Evolutionary conservation across 176 grass and related monocot genomes (phyloP).

Genomic region (Hordeum marinum): DNA sequence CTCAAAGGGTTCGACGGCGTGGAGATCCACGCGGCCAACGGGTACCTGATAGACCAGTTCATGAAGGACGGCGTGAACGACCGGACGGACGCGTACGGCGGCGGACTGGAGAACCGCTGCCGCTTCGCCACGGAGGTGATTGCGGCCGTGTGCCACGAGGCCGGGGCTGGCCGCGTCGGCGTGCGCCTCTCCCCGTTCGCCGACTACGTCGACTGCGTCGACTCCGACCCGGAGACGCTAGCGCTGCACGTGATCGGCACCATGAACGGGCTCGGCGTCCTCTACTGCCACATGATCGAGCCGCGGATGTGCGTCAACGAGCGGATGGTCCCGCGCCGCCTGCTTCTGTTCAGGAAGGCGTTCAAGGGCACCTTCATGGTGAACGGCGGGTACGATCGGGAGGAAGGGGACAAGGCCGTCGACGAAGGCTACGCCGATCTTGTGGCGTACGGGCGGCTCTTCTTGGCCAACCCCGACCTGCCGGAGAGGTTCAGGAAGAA

Average conservation of each 20-base stretch:
- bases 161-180: conserved; percentile 42
- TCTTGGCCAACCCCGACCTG: conserved; percentile 60
- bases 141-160: conserved; percentile 25
- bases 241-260: conserved; percentile 49
- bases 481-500: conserved; percentile 36
- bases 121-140: conserved; percentile 51
- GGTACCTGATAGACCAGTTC: conserved; percentile 61
- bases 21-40: conserved; percentile 49
- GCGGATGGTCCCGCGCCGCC: conserved; percentile 21
- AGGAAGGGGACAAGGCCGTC: conserved; percentile 44
- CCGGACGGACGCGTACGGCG: conserved; percentile 25
- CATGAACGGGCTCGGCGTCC: conserved; percentile 28
- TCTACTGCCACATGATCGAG: conserved; percentile 38
- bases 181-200: conserved; percentile 49
- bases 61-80: conserved; percentile 61
- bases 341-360: conserved; percentile 43
- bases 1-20: conserved; percentile 59
- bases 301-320: conserved; percentile 23
- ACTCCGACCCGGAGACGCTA: conserved; percentile 46
- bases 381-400: conserved; percentile 41
- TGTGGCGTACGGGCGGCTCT: conserved; percentile 43
- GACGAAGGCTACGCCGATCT: conserved; percentile 38
- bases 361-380: conserved; percentile 45
- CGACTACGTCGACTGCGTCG: conserved; percentile 28
- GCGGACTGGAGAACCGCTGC: conserved; percentile 43